Evolutionary conservation across 768 basidiomycete genomes (phyloP).

Genomic region (Dioszegia hungarica): DNA sequence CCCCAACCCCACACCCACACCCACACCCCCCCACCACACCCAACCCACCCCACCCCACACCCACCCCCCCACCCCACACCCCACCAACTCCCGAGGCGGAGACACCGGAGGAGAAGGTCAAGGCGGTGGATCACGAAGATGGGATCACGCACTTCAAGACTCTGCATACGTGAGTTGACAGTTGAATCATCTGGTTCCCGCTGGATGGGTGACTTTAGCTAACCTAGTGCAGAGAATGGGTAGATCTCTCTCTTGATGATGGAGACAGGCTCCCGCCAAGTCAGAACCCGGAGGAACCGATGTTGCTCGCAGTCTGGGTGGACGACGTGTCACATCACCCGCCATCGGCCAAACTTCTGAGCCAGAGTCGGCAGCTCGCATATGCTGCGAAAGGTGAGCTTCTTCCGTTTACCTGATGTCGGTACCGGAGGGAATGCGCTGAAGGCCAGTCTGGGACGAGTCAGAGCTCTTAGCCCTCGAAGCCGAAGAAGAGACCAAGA

Average conservation of each 20-base stretch:
- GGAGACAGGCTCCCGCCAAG: background rate
- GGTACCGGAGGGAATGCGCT: background rate
- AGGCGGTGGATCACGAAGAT: background rate
- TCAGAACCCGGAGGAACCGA: conserved; percentile 1
- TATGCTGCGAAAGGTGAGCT: conserved; percentile 2
- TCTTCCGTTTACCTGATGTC: background rate
- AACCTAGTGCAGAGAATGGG: conserved; percentile 1
- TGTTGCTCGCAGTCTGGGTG: conserved; percentile 8
- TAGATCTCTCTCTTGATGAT: background rate
- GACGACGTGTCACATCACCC: conserved; percentile 12
- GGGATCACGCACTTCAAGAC: background rate
- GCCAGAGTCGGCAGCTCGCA: background rate
- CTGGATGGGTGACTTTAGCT: no score
- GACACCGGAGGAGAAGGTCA: background rate
- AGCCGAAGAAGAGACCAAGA: background rate
- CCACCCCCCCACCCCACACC: no score
- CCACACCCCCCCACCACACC: no score
- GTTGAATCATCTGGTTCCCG: no score
- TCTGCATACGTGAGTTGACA: background rate
- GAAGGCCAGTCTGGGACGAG: conserved; percentile 8
- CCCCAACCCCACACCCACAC: no score
- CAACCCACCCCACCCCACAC: no score
- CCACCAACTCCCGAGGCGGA: background rate
- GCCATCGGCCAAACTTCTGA: background rate
- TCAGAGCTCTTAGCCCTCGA: background rate